These are phyloP conservation scores for Arctostaphylos glauca DNA, from an alignment of 148 eudicot species.

Conservation along the genomic window DNA sequence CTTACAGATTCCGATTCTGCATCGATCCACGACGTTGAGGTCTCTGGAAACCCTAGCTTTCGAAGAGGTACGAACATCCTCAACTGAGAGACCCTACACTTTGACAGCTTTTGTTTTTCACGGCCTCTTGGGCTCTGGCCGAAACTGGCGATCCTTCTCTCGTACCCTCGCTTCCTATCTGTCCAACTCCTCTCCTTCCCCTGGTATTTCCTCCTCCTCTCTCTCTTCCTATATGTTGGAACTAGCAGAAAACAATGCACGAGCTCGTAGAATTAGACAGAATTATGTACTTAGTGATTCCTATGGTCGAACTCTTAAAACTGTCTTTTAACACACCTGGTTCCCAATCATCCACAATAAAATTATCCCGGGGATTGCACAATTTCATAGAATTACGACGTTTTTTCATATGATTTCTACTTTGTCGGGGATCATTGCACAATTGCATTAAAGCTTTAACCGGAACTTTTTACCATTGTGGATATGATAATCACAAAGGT, in stretches of 20 bases:
- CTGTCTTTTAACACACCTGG: too few relatives aligned
- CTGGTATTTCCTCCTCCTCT: conserved; percentile 18
- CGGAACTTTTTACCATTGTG: neutral
- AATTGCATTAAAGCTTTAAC: neutral
- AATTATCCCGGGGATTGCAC: too few relatives aligned
- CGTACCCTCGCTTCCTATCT: conserved; percentile 62
- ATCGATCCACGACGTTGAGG: conserved; percentile 32
- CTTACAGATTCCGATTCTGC: conserved; percentile 16
- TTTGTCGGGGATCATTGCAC: neutral
- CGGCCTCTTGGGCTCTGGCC: conserved; percentile 79
- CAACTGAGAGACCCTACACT: conserved; percentile 35
- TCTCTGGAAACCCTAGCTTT: conserved; percentile 70
- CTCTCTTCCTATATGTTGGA: neutral
- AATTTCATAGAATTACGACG: neutral
- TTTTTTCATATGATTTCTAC: neutral
- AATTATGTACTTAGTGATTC: too few relatives aligned
- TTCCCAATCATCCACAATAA: too few relatives aligned
- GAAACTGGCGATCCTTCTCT: conserved; percentile 94
- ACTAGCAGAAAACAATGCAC: too few relatives aligned
- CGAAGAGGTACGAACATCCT: conserved; percentile 60
- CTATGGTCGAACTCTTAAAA: too few relatives aligned
- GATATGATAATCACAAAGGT: neutral
- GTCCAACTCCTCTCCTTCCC: conserved; percentile 39
- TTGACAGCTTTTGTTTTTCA: conserved; percentile 74
- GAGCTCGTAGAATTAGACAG: too few relatives aligned